phyloP scores from a whole-genome alignment of 495 filamentous ascomycete species.

The Rhypophila decipiens region DNA sequence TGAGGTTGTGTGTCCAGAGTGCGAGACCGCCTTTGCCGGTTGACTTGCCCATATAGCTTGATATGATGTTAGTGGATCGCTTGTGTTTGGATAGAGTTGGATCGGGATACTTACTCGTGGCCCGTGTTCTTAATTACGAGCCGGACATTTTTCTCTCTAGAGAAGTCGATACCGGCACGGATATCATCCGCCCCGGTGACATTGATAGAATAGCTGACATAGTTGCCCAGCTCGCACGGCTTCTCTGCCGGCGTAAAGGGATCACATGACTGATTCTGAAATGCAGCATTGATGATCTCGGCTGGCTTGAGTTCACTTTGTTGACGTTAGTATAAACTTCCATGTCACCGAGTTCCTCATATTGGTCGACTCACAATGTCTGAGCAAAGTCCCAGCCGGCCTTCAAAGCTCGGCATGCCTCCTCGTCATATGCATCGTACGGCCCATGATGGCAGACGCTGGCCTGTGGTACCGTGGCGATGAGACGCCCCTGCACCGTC shows the following conservation, averaged over 20 bases:
- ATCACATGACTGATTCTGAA: slow-evolving; percentile 48
- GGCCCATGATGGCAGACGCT: background rate
- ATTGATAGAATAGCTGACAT: slow-evolving; percentile 48
- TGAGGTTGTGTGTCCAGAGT: slow-evolving; percentile 57
- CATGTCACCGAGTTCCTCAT: too few relatives aligned
- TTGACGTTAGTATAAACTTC: too few relatives aligned
- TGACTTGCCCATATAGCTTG: slow-evolving; percentile 36
- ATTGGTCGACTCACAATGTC: slow-evolving; percentile 6
- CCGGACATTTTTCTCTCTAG: slow-evolving; percentile 27
- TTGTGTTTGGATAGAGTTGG: too few relatives aligned
- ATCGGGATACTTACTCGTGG: background rate
- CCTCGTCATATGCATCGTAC: slow-evolving; percentile 10
- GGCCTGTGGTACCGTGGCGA: slow-evolving; percentile 22
- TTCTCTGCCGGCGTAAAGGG: slow-evolving; percentile 36
- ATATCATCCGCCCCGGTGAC: slow-evolving; percentile 33
- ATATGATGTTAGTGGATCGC: slow-evolving; percentile 5
- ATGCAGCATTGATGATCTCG: slow-evolving; percentile 38
- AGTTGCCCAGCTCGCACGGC: slow-evolving; percentile 49
- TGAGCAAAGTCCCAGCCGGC: background rate
- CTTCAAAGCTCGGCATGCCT: slow-evolving; percentile 1
- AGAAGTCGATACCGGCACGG: slow-evolving; percentile 41
- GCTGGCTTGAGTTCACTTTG: slow-evolving; percentile 14
- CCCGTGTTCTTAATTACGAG: slow-evolving; percentile 40
- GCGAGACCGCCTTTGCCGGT: slow-evolving; percentile 48
- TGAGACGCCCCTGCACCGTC: slow-evolving; percentile 15